These are phyloP conservation scores for Smittium culicis DNA, from an alignment of 371 early-diverging fungal species.

Conservation along the genomic window DNA sequence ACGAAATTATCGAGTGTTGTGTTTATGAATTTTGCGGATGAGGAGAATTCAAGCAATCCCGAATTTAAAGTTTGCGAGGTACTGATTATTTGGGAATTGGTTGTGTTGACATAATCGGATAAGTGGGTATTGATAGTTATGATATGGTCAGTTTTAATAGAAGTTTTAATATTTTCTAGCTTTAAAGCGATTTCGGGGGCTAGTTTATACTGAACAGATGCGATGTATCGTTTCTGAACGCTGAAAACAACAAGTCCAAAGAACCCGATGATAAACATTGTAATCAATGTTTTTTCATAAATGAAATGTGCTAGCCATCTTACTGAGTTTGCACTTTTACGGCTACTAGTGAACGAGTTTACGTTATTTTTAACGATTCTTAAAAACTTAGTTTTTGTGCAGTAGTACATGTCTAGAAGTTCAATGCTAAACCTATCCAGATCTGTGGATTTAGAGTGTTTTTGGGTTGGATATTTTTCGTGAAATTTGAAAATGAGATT, in stretches of 20 bases:
- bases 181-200: background rate
- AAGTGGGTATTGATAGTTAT: too few species aligned
- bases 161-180: background rate
- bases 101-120: background rate
- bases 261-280: background rate
- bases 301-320: conserved; percentile 6
- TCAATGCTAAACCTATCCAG: background rate
- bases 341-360: background rate
- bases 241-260: background rate
- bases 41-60: too few species aligned
- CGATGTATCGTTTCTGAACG: background rate
- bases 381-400: background rate
- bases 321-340: background rate
- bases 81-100: background rate
- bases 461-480: too few species aligned
- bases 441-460: too few species aligned
- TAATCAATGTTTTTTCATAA: background rate
- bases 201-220: background rate
- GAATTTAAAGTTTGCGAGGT: background rate
- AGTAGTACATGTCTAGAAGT: conserved; percentile 2
- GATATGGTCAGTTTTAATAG: background rate
- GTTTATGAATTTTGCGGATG: background rate
- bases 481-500: too few species aligned
- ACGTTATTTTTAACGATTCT: background rate
- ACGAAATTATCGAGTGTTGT: background rate